Conservation (phyloP, 192 early-diverging fungal species). For the Entophlyctis luteolus region DNA sequence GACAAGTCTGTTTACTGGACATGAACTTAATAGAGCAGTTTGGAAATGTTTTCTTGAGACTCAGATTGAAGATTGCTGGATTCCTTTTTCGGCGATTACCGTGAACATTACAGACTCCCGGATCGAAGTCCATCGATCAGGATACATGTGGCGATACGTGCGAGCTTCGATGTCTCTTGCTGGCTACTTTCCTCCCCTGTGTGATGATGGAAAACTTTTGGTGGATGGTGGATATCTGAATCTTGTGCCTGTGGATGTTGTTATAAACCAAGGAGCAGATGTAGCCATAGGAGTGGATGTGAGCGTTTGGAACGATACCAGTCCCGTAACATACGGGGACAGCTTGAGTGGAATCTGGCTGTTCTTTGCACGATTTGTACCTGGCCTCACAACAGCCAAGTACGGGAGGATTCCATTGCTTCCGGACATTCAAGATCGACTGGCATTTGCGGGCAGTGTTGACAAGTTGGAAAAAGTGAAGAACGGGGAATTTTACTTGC, state of each 20-base stretch:
- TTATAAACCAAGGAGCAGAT: constrained; percentile 71
- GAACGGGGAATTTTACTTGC: constrained; percentile 72
- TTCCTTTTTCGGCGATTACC: constrained; percentile 90
- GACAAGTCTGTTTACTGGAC: constrained; percentile 84
- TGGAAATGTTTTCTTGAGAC: constrained; percentile 89
- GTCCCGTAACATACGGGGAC: constrained; percentile 86
- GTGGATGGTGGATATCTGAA: constrained; percentile 98
- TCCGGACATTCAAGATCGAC: constrained; percentile 88
- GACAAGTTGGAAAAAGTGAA: constrained; percentile 87
- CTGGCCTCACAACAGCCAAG: constrained; percentile 49
- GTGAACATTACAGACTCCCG: constrained; percentile 96
- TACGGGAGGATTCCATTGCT: constrained; percentile 78
- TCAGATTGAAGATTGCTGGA: constrained; percentile 97
- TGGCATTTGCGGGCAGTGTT: constrained; percentile 87
- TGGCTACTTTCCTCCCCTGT: constrained; percentile 92
- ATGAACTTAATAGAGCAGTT: constrained; percentile 92
- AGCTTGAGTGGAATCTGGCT: constrained; percentile 91
- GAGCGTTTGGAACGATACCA: constrained; percentile 86
- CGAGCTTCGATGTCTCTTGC: constrained; percentile 97
- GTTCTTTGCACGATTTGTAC: constrained; percentile 72
- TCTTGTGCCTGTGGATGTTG: constrained; percentile 86
- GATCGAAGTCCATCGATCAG: constrained; percentile 85
- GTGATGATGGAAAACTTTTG: constrained; percentile 94
- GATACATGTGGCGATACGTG: constrained; percentile 95
- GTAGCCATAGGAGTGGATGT: constrained; percentile 95